Base-by-base conservation (phyloP, 2,329 filamentous ascomycete genomes). In the Aspergillus ochraceoroseus region DNA sequence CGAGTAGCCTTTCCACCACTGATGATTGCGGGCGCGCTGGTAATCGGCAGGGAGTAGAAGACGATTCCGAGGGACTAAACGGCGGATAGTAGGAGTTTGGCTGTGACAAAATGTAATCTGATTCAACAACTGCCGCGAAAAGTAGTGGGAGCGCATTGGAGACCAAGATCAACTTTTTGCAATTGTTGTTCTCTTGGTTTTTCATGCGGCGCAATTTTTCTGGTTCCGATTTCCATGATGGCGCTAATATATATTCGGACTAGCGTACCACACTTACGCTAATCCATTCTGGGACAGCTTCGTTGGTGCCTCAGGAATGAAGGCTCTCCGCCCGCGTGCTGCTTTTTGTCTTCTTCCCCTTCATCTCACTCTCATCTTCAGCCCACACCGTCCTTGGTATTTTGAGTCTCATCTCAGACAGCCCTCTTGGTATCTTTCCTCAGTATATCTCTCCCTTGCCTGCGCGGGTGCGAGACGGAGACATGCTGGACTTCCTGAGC, bases 101-200 rank as follows among this genome's bases (percentile, higher is more conserved):
- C 28, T 22, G n/a, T 11, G n/a, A 23, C 13, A 7, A 7, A 37
- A 20, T 9, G 38, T n/a, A 14, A 43, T 34, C 36, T 42, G 47
- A 37, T 36, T 36, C 19, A 52, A 41, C 29, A 28, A 48, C 47
- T 48, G 53, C 41, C 42, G 47, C 31, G 37, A 45, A 25, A 54
- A 7, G n/a, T 35, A 39, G 31, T 44, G 53, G 46, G 51, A 38
- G 43, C 44, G 49, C 55, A 58, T 58, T n/a, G 38, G 53, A 53
- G 37, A 40, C n/a, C 12, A 31, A 15, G 7, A 7, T 2, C 27
- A 28, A 32, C 37, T 43, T 45, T 39, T 41, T 41, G 31, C 27
- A 39, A 36, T 36, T 43, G 40, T 41, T 32, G 9, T 29, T 34
- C 36, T 44, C 23, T 39, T 26, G 23, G 29, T 25, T 25, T 30